Evolutionary conservation across 2,329 filamentous ascomycete species (phyloP).

Genomic region (Botrytis deweyae): DNA sequence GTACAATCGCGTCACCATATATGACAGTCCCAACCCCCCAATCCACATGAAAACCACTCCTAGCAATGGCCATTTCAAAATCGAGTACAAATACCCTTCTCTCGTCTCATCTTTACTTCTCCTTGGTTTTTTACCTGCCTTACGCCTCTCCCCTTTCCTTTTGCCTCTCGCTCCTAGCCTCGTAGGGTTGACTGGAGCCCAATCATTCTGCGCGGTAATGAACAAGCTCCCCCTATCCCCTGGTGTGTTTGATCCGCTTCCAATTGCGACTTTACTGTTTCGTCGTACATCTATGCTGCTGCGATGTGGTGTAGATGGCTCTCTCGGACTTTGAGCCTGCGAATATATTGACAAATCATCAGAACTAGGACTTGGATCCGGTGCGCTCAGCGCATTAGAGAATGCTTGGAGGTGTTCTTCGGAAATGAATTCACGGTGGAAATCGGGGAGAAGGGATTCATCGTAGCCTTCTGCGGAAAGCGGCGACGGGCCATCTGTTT

Average conservation of each 20-base stretch:
- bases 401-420: slow-evolving; percentile 75
- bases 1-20: slow-evolving; percentile 81
- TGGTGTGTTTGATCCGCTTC: slow-evolving; percentile 21
- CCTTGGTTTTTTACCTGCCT: slow-evolving; percentile 38
- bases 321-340: slow-evolving; percentile 14
- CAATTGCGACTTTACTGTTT: slow-evolving; percentile 17
- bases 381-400: slow-evolving; percentile 75
- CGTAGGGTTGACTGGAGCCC: slow-evolving; percentile 73
- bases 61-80: slow-evolving; percentile 91
- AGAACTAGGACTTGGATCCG: slow-evolving; percentile 68
- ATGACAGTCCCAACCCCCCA: slow-evolving; percentile 66
- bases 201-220: slow-evolving; percentile 91
- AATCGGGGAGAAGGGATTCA: slow-evolving; percentile 70
- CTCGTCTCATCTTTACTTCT: slow-evolving; percentile 84
- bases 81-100: slow-evolving; percentile 84
- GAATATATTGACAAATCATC: slow-evolving; percentile 44
- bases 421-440: slow-evolving; percentile 72
- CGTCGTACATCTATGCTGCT: slow-evolving; percentile 27
- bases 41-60: slow-evolving; percentile 81
- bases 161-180: slow-evolving; percentile 38
- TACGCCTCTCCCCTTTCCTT: slow-evolving; percentile 40
- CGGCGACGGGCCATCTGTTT: slow-evolving; percentile 54
- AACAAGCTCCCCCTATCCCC: slow-evolving; percentile 46
- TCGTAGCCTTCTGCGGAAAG: slow-evolving; percentile 67
- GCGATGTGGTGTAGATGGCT: slow-evolving; percentile 23